Conservation (phyloP, 768 basidiomycete species). For the Scleroderma citrinum region DNA sequence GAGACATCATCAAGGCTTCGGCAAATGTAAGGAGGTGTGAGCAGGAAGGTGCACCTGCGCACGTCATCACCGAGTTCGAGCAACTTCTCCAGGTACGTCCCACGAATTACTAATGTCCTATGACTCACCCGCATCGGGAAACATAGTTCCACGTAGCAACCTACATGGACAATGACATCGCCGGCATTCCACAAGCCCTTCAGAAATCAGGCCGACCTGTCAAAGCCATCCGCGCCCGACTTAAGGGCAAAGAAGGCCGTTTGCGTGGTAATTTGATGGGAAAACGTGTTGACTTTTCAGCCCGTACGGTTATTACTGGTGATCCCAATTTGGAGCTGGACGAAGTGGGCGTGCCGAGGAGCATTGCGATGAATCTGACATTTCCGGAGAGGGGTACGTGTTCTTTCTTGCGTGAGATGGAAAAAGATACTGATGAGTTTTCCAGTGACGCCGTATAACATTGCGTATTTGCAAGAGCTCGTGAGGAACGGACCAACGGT, state of each 20-base stretch:
- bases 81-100: conserved; percentile 84
- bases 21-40: conserved; percentile 89
- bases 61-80: conserved; percentile 94
- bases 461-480: conserved; percentile 86
- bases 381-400: conserved; percentile 88
- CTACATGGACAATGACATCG: conserved; percentile 99
- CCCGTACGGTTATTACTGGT: conserved; percentile 97
- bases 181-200: conserved; percentile 93
- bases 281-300: conserved; percentile 98
- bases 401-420: neutral
- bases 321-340: conserved; percentile 96
- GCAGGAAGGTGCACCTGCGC: conserved; percentile 94
- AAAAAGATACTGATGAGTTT: conserved; percentile 6
- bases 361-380: conserved; percentile 96
- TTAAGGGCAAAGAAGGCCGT: conserved; percentile 99
- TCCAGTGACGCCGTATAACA: conserved; percentile 95
- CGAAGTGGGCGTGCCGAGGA: conserved; percentile 92
- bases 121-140: no score
- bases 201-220: conserved; percentile 97
- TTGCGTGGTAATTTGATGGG: conserved; percentile 98
- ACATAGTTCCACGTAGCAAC: conserved; percentile 98
- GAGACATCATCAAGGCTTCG: conserved; percentile 94
- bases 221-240: conserved; percentile 94
- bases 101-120: no score
- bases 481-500: conserved; percentile 92